Evolutionary conservation across 148 eudicot species (phyloP).

Genomic region (Rheum nobile): DNA sequence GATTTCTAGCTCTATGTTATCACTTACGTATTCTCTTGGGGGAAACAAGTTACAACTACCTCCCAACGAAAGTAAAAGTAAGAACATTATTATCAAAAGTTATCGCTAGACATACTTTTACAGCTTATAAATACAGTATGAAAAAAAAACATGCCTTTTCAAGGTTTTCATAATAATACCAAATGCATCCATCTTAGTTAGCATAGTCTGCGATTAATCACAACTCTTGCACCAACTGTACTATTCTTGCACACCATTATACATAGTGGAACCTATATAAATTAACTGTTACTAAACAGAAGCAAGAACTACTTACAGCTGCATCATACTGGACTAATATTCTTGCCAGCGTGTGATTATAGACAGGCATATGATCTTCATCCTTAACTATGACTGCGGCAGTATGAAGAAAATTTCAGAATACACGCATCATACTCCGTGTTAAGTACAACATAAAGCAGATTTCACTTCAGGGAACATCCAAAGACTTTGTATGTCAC

Average conservation of each 20-base stretch:
- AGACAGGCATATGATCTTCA: constrained; percentile 22
- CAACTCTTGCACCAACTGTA: background rate
- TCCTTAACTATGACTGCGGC: constrained; percentile 28
- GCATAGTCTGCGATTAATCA: background rate
- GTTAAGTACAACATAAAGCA: background rate
- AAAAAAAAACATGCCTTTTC: background rate
- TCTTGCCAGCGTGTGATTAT: constrained; percentile 63
- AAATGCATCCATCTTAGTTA: constrained; percentile 7
- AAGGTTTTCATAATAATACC: background rate
- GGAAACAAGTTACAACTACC: background rate
- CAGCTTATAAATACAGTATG: too few species aligned
- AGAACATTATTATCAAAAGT: background rate
- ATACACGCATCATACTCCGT: background rate
- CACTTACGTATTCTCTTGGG: background rate
- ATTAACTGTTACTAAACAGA: background rate
- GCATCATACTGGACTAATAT: constrained; percentile 80
- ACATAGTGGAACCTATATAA: background rate
- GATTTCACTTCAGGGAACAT: background rate
- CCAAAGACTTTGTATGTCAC: too few species aligned
- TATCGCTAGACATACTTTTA: too few species aligned
- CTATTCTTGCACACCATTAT: background rate
- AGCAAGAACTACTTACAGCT: constrained; percentile 48
- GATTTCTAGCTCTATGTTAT: background rate
- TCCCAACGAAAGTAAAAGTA: background rate
- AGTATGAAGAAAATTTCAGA: constrained; percentile 5